Base-by-base conservation (phyloP, 805 yeast genomes). In the Starmerella vaccinii region DNA sequence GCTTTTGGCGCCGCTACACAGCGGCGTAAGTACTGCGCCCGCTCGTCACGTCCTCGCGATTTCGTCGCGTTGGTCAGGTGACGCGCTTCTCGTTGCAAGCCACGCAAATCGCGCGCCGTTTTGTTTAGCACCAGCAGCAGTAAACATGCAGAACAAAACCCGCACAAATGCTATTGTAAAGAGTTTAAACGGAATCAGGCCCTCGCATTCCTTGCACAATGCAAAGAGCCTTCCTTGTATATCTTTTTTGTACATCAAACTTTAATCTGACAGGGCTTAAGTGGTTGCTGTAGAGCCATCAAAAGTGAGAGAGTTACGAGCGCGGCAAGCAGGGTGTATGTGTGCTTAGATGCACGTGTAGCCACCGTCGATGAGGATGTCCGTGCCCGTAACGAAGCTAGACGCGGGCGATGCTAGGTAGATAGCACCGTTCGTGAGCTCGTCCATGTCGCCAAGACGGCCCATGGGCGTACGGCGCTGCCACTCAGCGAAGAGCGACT, bases 381-480 rank as follows among this genome's bases (percentile, higher is more conserved):
- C 81, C 57, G 76, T 77, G 48, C 85, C 85, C 16, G 85, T 80
- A 57, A 81, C 77, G 70, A 75, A 80, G 40, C 77, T 68, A 18
- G 78, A 69, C 21, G 83, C 83, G 41, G 67, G 67, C 43, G 78
- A 63, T 19, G 80, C 80, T 58, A 58, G 80, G 80, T 74, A 80
- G 69, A 76, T 78, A 68, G 71, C 78, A 48, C 80, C 76, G 37
- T 83, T 82, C 42, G 80, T 77, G 54, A 80, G 76, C 68, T 80
- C 85, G 61, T 78, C 81, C 57, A 82, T 82, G 61, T 80, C 81
- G 47, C 84, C 84, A 70, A 80, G 73, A 65, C 84, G 75, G 63
- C 79, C 78, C 76, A 78, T 68, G 38, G 84, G 84, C 46, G 81
- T 77, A 64, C 77, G 76, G 53, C 71, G 66, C 65, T 76, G 79